Conservation (phyloP, 1,284 basidiomycete species). For the Cryptococcus hybrid region DNA sequence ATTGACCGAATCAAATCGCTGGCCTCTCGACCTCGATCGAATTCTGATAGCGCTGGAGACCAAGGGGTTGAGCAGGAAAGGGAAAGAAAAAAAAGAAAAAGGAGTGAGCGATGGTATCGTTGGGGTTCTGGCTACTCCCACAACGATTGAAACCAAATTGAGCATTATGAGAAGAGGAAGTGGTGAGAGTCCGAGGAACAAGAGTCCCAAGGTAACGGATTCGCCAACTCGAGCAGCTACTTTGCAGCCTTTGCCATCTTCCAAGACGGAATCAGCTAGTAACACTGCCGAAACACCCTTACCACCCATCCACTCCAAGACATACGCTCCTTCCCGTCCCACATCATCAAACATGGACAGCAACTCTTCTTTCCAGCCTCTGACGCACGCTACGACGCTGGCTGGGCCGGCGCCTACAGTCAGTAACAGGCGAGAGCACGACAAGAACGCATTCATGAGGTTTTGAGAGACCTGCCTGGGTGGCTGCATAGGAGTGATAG, state of each 20-base stretch:
- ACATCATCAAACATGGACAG: too few relatives aligned
- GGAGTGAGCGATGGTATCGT: slow-evolving; percentile 7
- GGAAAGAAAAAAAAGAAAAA: slow-evolving; percentile 1
- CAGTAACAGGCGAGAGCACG: slow-evolving; percentile 5
- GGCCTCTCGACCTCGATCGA: neutral
- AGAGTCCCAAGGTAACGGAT: neutral
- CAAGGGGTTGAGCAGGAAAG: neutral
- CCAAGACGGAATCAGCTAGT: neutral
- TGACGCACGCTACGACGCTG: neutral
- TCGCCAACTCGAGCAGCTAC: too few relatives aligned
- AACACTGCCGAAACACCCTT: too few relatives aligned
- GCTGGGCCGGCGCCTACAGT: neutral
- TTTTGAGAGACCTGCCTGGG: slow-evolving; percentile 35
- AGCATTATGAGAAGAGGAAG: neutral
- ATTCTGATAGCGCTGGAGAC: slow-evolving; percentile 3
- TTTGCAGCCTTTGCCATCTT: neutral
- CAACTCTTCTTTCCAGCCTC: neutral
- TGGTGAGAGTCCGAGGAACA: neutral
- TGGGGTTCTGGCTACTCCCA: neutral
- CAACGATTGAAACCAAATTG: neutral
- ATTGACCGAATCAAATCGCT: neutral
- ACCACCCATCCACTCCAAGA: neutral
- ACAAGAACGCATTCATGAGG: slow-evolving; percentile 24
- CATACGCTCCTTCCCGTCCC: neutral
- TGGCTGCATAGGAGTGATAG: slow-evolving; percentile 24